Evolutionary conservation across 139 green algal genomes (phyloP), one percentile per base, ranked within the genome.

Genomic region (Zygnema circumcarinatum): DNA sequence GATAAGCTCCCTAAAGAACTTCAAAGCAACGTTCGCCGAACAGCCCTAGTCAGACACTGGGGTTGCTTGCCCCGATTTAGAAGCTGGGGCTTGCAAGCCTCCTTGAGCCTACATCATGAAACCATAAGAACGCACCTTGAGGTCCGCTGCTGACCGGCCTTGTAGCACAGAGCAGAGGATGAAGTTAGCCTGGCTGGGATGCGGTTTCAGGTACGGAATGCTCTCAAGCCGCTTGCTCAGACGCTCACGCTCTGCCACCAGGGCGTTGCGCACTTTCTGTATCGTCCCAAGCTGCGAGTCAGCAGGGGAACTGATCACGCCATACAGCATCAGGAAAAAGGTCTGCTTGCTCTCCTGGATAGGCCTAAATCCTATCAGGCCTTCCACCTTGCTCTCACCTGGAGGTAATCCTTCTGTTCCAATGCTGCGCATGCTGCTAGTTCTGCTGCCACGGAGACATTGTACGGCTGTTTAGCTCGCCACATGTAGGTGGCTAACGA

Each of bases 381-480:
- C n/a, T n/a, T n/a, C n/a, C n/a, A n/a, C n/a, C n/a, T n/a, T n/a
- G n/a, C n/a, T n/a, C 69, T 87, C 40, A 94, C 93, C 88, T 95
- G 33, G 1, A 98, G 91, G 83, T 97, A 98, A 7, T 82, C 67
- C 25, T 76, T 52, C 68, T 98, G 97, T 56, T 73, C 86, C n/a
- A 98, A 90, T 1, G 95, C 95, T 35, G 95, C 95, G 33, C 93
- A 93, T 22, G 94, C 95, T 0, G 95, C 95, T 3, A 93, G 84
- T 91, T 99, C 96, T 31, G 97, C 94, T 31, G 95, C 96, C 0
- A 97, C 97, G 0, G 94, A 97, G 41, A 99, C 97, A 88, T 99
- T 99, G 94, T 99, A 99, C 2, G 97, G 97, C 92, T 99, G 97
- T 93, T 99, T 99, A 54, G 96, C 96, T 7, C 97, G 92, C 97